Percentiles rank a stretch among this genome's conserved stretches.
phyloP scores from a whole-genome alignment of 257 asterid species.

The Solanum ossicruentum region DNA sequence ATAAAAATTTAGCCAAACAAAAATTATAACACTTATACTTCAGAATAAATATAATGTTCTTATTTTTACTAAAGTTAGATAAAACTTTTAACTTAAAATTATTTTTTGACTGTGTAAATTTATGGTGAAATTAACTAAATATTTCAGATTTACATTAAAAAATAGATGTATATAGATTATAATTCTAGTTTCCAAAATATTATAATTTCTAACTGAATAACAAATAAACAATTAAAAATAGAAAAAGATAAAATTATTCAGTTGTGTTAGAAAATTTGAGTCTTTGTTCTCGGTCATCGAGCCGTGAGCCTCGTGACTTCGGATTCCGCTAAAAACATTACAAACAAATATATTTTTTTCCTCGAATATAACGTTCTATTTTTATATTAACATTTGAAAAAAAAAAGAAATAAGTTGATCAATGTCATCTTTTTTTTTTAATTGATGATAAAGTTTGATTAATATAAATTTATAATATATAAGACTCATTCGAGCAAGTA shows the following conservation, averaged over 20 bases:
- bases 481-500: fast-evolving
- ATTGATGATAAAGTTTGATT: not conserved
- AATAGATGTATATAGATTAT: no score
- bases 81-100: no score
- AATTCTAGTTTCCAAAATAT: not conserved
- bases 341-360: not conserved
- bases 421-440: no score
- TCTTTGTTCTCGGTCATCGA: slow-evolving; percentile 11
- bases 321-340: slow-evolving; percentile 4
- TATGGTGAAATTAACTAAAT: no score
- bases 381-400: not conserved
- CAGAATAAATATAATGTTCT: not conserved
- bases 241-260: not conserved
- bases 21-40: not conserved
- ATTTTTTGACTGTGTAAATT: no score
- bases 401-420: no score
- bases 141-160: not conserved
- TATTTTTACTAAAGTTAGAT: not conserved
- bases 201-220: not conserved
- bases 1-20: not conserved
- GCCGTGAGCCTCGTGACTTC: slow-evolving; percentile 19
- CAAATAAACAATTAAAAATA: not conserved
- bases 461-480: not conserved
- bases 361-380: not conserved
- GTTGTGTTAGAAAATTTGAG: not conserved